Percentiles rank a stretch among this genome's conserved stretches.
Conservation (phyloP, 139 green algal genomes). For the Raphidocelis subcapitata region DNA sequence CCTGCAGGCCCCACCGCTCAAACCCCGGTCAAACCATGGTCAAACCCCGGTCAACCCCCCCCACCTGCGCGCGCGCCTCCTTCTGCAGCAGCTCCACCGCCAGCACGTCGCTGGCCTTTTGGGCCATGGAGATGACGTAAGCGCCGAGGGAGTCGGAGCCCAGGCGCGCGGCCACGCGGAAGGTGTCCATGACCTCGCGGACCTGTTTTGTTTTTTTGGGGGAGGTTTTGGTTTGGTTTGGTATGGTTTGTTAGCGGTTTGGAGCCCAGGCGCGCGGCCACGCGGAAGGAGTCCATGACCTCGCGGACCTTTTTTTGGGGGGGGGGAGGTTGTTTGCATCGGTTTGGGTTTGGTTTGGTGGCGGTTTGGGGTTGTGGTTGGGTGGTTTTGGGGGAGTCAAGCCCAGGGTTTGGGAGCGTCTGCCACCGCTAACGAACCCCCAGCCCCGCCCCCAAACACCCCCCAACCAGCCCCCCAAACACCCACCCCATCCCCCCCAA, state of each 20-base stretch:
- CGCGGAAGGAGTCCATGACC: conserved; percentile 77
- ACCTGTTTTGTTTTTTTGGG: conserved; percentile 39
- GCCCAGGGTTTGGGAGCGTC: too few relatives aligned
- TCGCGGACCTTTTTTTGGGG: conserved; percentile 63
- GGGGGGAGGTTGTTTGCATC: not conserved
- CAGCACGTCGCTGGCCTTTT: conserved; percentile 86
- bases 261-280: conserved; percentile 37
- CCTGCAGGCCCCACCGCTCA: too few relatives aligned
- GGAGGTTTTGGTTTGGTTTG: not conserved
- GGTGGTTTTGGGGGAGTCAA: not conserved
- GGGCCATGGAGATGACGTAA: conserved; percentile 97
- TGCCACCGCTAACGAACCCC: too few relatives aligned
- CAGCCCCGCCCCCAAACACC: too few relatives aligned
- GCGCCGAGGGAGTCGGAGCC: conserved; percentile 71
- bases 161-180: conserved; percentile 36
- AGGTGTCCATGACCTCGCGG: conserved; percentile 86
- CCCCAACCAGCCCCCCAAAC: too few relatives aligned
- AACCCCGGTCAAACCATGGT: too few relatives aligned
- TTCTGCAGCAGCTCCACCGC: conserved; percentile 94
- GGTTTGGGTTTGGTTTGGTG: conserved; percentile 34
- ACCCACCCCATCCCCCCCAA: too few relatives aligned
- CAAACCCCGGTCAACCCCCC: not conserved
- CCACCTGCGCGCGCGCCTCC: conserved; percentile 64
- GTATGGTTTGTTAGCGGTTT: conserved; percentile 48
- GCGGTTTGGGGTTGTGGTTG: conserved; percentile 29